Evolutionary conservation across 2,329 filamentous ascomycete genomes (phyloP).

Genomic region (Cordyceps fumosorosea): DNA sequence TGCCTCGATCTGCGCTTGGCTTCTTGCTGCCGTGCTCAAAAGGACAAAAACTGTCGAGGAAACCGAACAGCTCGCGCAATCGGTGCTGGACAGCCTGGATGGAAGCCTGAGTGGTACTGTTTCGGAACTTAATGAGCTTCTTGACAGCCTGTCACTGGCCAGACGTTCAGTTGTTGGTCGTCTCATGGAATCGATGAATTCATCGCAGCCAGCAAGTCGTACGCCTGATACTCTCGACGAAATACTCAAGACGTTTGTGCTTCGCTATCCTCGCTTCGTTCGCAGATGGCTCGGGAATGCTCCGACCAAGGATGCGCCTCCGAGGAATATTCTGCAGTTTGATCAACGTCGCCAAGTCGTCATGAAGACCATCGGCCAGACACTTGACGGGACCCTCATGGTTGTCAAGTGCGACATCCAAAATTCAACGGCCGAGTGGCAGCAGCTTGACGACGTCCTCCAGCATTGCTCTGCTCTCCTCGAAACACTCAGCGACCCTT

Average conservation of each 20-base stretch:
- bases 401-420: constrained; percentile 48
- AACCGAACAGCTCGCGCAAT: constrained; percentile 36
- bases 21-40: constrained; percentile 49
- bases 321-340: constrained; percentile 54
- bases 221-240: constrained; percentile 20
- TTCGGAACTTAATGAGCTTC: constrained; percentile 53
- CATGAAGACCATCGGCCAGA: constrained; percentile 44
- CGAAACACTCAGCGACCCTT: constrained; percentile 41
- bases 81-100: constrained; percentile 49
- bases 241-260: constrained; percentile 49
- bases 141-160: constrained; percentile 48
- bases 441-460: constrained; percentile 48
- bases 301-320: constrained; percentile 41
- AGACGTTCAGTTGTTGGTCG: constrained; percentile 48
- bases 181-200: constrained; percentile 29
- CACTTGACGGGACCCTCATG: constrained; percentile 55
- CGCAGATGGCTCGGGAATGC: constrained; percentile 56
- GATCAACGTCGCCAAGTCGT: constrained; percentile 52
- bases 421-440: constrained; percentile 43
- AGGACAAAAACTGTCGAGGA: constrained; percentile 28
- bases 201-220: constrained; percentile 13
- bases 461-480: constrained; percentile 50
- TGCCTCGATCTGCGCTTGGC: constrained; percentile 48
- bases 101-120: constrained; percentile 53
- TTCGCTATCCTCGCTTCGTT: constrained; percentile 53